A percentile compares a stretch with the other conserved stretches of the same genome.
Evolutionary conservation across 441 rosid genomes (phyloP).

Genomic region (Corymbia citriodora): DNA sequence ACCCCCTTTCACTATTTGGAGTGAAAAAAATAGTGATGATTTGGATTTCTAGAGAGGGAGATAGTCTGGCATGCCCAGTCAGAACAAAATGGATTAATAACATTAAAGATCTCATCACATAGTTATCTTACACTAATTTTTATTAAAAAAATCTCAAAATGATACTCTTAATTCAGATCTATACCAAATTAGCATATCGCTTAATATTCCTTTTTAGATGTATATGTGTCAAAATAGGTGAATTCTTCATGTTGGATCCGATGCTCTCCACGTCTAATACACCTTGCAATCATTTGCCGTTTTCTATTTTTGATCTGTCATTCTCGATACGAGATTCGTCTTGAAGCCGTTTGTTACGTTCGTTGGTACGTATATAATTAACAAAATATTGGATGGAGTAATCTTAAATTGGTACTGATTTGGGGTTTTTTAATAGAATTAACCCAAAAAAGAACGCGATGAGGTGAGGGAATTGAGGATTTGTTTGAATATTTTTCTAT

Average conservation of each 20-base stretch:
- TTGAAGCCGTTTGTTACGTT: not conserved
- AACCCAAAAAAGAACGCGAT: not conserved
- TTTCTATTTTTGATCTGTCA: no score
- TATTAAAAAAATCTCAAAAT: no score
- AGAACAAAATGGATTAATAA: not conserved
- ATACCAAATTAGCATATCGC: not conserved
- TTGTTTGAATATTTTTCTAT: no score
- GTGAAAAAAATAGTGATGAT: not conserved
- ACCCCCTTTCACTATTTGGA: not conserved
- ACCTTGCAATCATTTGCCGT: no score
- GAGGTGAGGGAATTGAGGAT: not conserved
- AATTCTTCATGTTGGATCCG: not conserved
- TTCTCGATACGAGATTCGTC: not conserved
- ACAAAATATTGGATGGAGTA: no score
- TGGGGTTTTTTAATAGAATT: accelerated
- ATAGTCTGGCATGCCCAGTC: not conserved
- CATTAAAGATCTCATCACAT: no score
- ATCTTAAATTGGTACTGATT: no score
- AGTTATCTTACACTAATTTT: no score
- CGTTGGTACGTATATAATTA: not conserved
- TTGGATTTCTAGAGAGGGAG: not conserved
- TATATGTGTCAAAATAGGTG: no score
- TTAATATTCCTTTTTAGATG: no score
- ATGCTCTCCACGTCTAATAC: not conserved
- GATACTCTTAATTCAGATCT: accelerated